phyloP scores from a whole-genome alignment of 768 basidiomycete genomes.

The Leccinum imitatum region DNA sequence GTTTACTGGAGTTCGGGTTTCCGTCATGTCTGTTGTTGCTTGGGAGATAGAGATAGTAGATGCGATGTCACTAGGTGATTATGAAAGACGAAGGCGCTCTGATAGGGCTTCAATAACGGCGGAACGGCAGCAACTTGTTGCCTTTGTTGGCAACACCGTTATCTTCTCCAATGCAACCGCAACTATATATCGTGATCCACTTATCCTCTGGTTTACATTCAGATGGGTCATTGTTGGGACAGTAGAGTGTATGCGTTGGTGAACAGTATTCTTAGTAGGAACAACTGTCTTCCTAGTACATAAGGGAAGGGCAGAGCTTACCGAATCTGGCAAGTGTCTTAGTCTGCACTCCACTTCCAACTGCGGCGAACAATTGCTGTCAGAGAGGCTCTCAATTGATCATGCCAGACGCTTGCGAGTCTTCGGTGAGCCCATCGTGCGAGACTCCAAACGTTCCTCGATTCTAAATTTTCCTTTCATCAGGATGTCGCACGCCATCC shows the following conservation, averaged over 20 bases:
- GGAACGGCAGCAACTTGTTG: neutral
- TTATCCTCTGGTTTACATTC: neutral
- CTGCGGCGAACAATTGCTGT: too few relatives aligned
- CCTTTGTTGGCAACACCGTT: neutral
- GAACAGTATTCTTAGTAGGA: neutral
- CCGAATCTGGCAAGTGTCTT: neutral
- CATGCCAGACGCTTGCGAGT: neutral
- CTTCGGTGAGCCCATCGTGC: neutral
- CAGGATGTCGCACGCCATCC: neutral
- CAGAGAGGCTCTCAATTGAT: neutral
- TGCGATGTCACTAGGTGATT: neutral
- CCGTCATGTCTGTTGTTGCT: constrained; percentile 18
- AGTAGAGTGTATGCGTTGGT: neutral
- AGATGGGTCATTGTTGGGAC: neutral
- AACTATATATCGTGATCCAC: neutral
- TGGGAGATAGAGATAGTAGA: neutral
- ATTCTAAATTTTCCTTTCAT: neutral
- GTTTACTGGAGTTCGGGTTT: constrained; percentile 11
- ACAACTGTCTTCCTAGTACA: too few relatives aligned
- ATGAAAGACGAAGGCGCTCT: too few relatives aligned
- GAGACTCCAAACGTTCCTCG: neutral
- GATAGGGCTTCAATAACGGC: neutral
- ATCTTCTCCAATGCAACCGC: neutral
- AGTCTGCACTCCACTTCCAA: neutral
- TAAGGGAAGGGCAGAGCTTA: too few relatives aligned